Conservation (phyloP, 306 rosid species). For the Castanopsis chinensis region DNA sequence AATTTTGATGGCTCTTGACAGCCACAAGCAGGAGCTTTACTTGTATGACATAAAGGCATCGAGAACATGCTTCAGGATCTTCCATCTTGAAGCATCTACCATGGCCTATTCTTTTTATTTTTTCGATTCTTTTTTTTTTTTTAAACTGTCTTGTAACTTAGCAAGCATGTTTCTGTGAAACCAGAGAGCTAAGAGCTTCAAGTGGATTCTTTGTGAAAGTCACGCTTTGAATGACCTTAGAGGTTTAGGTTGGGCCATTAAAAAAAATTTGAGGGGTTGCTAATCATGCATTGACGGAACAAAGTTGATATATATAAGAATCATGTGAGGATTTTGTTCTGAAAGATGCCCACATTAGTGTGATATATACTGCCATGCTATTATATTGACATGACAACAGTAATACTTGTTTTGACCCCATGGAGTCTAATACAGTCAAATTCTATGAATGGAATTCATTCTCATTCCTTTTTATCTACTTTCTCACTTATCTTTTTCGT, state of each 20-base stretch:
- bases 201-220: slow-evolving; percentile 17
- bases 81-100: not conserved
- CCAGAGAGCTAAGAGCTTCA: not conserved
- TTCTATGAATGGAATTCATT: not conserved
- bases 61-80: too few relatives aligned
- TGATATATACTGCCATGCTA: not conserved
- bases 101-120: not conserved
- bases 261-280: not conserved
- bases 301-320: not conserved
- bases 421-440: not conserved
- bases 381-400: not conserved
- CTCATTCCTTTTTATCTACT: too few relatives aligned
- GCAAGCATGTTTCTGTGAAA: not conserved
- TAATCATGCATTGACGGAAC: not conserved
- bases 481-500: too few relatives aligned
- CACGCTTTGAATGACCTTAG: slow-evolving; percentile 18
- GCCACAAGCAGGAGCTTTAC: slow-evolving; percentile 13
- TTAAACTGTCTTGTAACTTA: not conserved
- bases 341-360: not conserved
- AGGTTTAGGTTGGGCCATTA: slow-evolving; percentile 13
- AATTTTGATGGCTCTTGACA: not conserved
- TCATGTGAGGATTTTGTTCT: not conserved
- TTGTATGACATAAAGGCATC: not conserved
- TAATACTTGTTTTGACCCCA: not conserved
- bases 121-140: not conserved